Evolutionary conservation across 2,329 filamentous ascomycete species (phyloP).

Genomic region (Pseudocercospora crystallina): DNA sequence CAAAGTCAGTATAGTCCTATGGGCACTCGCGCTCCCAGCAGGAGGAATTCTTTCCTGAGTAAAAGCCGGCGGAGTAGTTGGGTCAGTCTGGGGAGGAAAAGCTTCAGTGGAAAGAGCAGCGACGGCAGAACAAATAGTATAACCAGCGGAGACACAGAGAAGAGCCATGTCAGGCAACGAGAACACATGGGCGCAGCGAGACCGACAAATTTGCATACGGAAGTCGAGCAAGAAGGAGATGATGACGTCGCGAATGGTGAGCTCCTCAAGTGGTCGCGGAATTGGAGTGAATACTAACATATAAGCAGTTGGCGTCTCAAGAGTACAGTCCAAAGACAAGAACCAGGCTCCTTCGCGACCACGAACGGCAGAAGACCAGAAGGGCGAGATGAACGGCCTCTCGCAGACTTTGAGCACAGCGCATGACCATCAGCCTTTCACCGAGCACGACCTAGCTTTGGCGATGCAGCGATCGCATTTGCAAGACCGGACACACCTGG

Average conservation of each 20-base stretch:
- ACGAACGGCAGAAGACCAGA: constrained; percentile 30
- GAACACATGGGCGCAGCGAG: constrained; percentile 24
- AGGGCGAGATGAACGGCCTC: constrained; percentile 24
- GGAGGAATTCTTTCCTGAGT: constrained; percentile 25
- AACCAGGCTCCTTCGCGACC: constrained; percentile 22
- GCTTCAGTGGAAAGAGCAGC: constrained; percentile 22
- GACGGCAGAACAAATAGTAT: constrained; percentile 23
- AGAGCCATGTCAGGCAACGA: constrained; percentile 16
- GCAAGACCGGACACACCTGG: constrained; percentile 39
- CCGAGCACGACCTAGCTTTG: constrained; percentile 45
- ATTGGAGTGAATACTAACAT: constrained; percentile 3
- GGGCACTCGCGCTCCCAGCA: constrained; percentile 48
- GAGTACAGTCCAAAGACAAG: constrained; percentile 33
- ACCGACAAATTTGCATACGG: constrained; percentile 32
- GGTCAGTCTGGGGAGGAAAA: constrained; percentile 28
- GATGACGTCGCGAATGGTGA: constrained; percentile 50
- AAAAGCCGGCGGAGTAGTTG: constrained; percentile 30
- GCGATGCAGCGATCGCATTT: constrained; percentile 44
- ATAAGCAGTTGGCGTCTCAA: constrained; percentile 35
- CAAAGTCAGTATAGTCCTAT: constrained; percentile 50
- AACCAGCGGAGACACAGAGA: constrained; percentile 22
- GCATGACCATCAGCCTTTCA: constrained; percentile 42
- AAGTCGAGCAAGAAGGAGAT: constrained; percentile 45
- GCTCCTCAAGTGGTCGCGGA: constrained; percentile 17
- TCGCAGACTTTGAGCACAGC: constrained; percentile 25